Evolutionary conservation across 1,139 yeast species (phyloP).

Genomic region (Kodamaea derodonti): DNA sequence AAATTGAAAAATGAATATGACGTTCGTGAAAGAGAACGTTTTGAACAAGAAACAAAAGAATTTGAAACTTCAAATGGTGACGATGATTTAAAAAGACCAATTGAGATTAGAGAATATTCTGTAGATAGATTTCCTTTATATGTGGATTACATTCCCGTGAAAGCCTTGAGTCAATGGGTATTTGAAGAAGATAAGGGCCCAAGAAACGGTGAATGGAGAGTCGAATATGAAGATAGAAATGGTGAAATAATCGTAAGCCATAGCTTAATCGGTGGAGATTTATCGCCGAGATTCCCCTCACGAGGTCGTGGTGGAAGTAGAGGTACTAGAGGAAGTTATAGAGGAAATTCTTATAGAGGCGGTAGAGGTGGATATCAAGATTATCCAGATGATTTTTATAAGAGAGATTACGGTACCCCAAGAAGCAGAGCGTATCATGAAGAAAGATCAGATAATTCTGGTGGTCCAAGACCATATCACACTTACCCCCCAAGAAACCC

Average conservation of each 20-base stretch:
- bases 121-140: slow-evolving; percentile 27
- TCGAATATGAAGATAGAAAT: slow-evolving; percentile 29
- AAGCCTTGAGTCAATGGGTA: slow-evolving; percentile 44
- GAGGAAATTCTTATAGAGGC: no score
- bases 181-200: slow-evolving; percentile 46
- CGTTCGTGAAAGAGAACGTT: slow-evolving; percentile 19
- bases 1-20: slow-evolving; percentile 21
- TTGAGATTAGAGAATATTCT: slow-evolving; percentile 13
- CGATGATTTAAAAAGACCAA: slow-evolving; percentile 12
- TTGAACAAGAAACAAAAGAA: slow-evolving; percentile 17
- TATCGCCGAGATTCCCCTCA: slow-evolving; percentile 19
- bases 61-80: slow-evolving; percentile 13
- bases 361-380: slow-evolving; percentile 1
- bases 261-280: slow-evolving; percentile 35
- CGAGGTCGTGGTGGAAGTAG: slow-evolving; percentile 10
- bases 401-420: slow-evolving; percentile 4
- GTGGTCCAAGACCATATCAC: slow-evolving; percentile 13
- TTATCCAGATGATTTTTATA: not conserved
- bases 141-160: slow-evolving; percentile 44
- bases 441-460: slow-evolving; percentile 3
- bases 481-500: slow-evolving; percentile 10
- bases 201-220: slow-evolving; percentile 41
- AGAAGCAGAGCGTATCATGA: slow-evolving; percentile 1
- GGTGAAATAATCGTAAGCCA: slow-evolving; percentile 38
- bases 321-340: slow-evolving; percentile 6